These are phyloP conservation scores for Aspergillus udagawae DNA, from an alignment of 2,329 filamentous ascomycete genomes.

Conservation along the genomic window DNA sequence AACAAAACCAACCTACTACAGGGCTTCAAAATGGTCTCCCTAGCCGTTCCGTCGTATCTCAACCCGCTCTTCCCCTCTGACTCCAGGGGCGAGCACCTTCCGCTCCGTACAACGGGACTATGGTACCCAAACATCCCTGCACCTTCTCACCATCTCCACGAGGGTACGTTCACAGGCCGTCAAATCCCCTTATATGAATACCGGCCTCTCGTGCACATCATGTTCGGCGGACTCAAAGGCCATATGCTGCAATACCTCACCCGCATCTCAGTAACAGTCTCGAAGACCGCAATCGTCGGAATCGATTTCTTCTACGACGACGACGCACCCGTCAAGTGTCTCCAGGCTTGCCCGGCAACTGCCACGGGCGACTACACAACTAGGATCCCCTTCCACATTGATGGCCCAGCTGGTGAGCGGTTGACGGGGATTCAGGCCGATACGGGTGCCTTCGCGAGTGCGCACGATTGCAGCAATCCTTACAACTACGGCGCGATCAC, in stretches of 20 bases:
- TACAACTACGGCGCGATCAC: no score
- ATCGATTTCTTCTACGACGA: slow-evolving; percentile 14
- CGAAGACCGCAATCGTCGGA: slow-evolving; percentile 8
- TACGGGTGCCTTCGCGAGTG: not conserved
- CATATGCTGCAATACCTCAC: slow-evolving; percentile 15
- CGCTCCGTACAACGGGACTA: slow-evolving; percentile 13
- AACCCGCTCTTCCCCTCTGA: slow-evolving; percentile 8
- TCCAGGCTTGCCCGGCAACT: slow-evolving; percentile 8
- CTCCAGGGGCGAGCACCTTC: slow-evolving; percentile 5
- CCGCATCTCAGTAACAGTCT: slow-evolving; percentile 15
- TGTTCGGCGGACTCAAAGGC: slow-evolving; percentile 17
- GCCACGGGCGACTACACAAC: slow-evolving; percentile 3
- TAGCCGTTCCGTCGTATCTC: slow-evolving; percentile 12
- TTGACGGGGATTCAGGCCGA: slow-evolving; percentile 12
- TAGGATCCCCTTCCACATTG: slow-evolving; percentile 14
- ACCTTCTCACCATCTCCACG: slow-evolving; percentile 10
- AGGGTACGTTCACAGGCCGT: slow-evolving; percentile 6
- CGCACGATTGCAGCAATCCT: no score
- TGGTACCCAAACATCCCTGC: slow-evolving; percentile 18
- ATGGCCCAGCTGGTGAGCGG: slow-evolving; percentile 16
- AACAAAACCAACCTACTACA: not conserved
- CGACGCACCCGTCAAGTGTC: slow-evolving; percentile 3
- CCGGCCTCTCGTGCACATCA: slow-evolving; percentile 14
- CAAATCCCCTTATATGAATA: slow-evolving; percentile 7
- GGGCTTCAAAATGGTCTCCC: slow-evolving; percentile 17